A percentile compares a stretch with the other conserved stretches of the same genome.
These are phyloP conservation scores for Cryptococcus amylolentus DNA, from an alignment of 1,284 basidiomycete species.

Conservation along the genomic window DNA sequence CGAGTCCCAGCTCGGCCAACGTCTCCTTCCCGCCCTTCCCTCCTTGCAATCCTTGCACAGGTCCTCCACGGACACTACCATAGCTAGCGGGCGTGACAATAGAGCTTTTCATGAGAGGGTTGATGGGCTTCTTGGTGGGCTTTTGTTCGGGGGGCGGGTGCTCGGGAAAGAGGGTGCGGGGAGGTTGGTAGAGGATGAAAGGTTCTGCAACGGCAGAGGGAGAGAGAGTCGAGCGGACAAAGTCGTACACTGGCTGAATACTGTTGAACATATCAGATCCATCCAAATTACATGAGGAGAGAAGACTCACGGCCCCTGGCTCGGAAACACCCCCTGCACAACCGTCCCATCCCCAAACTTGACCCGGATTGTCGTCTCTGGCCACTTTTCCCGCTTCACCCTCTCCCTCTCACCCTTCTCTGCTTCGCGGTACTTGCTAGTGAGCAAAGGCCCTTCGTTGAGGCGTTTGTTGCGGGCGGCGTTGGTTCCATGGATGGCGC, in stretches of 20 bases:
- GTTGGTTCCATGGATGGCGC: slow-evolving; percentile 36
- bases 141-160: slow-evolving; percentile 24
- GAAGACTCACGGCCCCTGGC: slow-evolving; percentile 34
- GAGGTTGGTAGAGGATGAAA: slow-evolving; percentile 50
- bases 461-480: slow-evolving; percentile 30
- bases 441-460: slow-evolving; percentile 44
- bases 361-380: slow-evolving; percentile 44
- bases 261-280: slow-evolving; percentile 13
- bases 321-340: slow-evolving; percentile 45
- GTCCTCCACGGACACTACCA: slow-evolving; percentile 26
- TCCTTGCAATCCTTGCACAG: slow-evolving; percentile 24
- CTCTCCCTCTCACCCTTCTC: slow-evolving; percentile 32
- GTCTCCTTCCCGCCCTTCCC: slow-evolving; percentile 42
- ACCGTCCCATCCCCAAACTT: slow-evolving; percentile 48
- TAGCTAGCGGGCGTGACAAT: slow-evolving; percentile 39
- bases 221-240: slow-evolving; percentile 39
- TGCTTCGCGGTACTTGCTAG: slow-evolving; percentile 40
- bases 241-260: slow-evolving; percentile 48
- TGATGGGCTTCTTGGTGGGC: slow-evolving; percentile 11
- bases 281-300: background rate
- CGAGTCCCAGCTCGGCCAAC: slow-evolving; percentile 41
- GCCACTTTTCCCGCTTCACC: slow-evolving; percentile 44
- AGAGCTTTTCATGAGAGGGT: slow-evolving; percentile 14
- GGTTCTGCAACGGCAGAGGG: slow-evolving; percentile 23
- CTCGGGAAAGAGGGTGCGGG: slow-evolving; percentile 44